phyloP scores from a whole-genome alignment of 768 basidiomycete genomes.

The Mycena albidolilacea region DNA sequence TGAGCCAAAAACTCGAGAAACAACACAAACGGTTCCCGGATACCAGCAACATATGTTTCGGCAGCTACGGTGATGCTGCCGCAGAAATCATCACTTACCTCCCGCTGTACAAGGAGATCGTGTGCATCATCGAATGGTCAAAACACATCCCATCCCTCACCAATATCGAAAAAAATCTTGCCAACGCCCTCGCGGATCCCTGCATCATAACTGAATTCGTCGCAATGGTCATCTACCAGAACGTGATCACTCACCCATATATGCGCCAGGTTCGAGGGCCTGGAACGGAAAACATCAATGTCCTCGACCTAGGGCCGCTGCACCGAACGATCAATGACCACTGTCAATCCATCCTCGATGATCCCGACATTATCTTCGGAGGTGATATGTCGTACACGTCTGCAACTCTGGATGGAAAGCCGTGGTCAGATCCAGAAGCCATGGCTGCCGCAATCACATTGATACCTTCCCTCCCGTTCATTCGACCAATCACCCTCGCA shows the following conservation, averaged over 20 bases:
- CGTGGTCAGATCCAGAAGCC: slow-evolving; percentile 4
- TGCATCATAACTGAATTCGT: slow-evolving; percentile 38
- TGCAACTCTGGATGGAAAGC: slow-evolving; percentile 11
- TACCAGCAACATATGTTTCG: slow-evolving; percentile 18
- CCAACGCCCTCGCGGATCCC: slow-evolving; percentile 33
- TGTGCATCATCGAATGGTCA: slow-evolving; percentile 37
- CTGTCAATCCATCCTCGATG: background rate
- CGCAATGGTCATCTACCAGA: slow-evolving; percentile 32
- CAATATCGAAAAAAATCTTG: slow-evolving; percentile 44
- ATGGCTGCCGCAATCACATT: slow-evolving; percentile 3
- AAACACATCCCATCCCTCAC: slow-evolving; percentile 38
- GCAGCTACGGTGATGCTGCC: slow-evolving; percentile 13
- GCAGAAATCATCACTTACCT: slow-evolving; percentile 1
- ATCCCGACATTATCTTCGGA: background rate
- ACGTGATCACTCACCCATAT: slow-evolving; percentile 10
- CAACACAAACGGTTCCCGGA: slow-evolving; percentile 9
- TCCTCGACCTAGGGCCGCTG: slow-evolving; percentile 13
- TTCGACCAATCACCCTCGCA: slow-evolving; percentile 13
- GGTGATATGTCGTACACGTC: background rate
- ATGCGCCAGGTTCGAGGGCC: slow-evolving; percentile 23
- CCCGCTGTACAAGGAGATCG: slow-evolving; percentile 23
- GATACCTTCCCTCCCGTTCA: slow-evolving; percentile 15
- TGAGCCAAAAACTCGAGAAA: background rate
- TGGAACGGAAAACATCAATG: slow-evolving; percentile 16
- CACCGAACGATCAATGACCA: background rate